These are phyloP conservation scores for Shiraia bambusicola DNA, from an alignment of 2,329 filamentous ascomycete species.

Conservation along the genomic window DNA sequence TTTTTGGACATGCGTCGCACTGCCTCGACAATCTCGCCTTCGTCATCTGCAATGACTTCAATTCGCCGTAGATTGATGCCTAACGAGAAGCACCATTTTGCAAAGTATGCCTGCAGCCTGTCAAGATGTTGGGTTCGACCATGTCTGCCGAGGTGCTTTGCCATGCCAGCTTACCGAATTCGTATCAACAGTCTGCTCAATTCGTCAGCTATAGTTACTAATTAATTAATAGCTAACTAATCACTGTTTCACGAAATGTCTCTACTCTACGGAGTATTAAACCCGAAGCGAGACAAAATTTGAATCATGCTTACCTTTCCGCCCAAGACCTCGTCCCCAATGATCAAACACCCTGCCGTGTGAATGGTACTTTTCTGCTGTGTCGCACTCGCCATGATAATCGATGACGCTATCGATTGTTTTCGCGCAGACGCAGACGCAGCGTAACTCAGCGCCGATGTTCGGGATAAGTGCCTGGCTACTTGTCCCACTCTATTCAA, in stretches of 20 bases:
- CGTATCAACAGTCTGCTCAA: slow-evolving; percentile 61
- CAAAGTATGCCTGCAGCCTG: slow-evolving; percentile 54
- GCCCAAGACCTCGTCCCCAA: slow-evolving; percentile 94
- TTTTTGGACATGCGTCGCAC: slow-evolving; percentile 80
- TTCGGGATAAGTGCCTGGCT: too few species aligned
- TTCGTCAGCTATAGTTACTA: slow-evolving; percentile 32
- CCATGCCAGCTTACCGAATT: slow-evolving; percentile 52
- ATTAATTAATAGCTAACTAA: too few species aligned
- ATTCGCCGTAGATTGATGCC: slow-evolving; percentile 75
- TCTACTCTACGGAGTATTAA: too few species aligned
- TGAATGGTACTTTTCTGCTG: slow-evolving; percentile 70
- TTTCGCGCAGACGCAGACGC: too few species aligned
- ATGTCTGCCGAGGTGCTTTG: background rate
- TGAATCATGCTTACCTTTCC: slow-evolving; percentile 94
- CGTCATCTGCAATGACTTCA: slow-evolving; percentile 92
- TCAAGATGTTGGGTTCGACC: background rate
- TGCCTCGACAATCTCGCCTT: slow-evolving; percentile 85
- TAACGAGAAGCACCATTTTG: slow-evolving; percentile 66
- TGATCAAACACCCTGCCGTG: slow-evolving; percentile 89
- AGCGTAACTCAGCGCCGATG: too few species aligned
- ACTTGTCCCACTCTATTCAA: too few species aligned
- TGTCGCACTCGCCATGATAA: slow-evolving; percentile 49
- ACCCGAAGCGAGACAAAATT: too few species aligned
- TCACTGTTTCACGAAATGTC: background rate
- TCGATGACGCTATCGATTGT: slow-evolving; percentile 39